Conservation (phyloP, 2,329 filamentous ascomycete species). For the Zymoseptoria brevis region DNA sequence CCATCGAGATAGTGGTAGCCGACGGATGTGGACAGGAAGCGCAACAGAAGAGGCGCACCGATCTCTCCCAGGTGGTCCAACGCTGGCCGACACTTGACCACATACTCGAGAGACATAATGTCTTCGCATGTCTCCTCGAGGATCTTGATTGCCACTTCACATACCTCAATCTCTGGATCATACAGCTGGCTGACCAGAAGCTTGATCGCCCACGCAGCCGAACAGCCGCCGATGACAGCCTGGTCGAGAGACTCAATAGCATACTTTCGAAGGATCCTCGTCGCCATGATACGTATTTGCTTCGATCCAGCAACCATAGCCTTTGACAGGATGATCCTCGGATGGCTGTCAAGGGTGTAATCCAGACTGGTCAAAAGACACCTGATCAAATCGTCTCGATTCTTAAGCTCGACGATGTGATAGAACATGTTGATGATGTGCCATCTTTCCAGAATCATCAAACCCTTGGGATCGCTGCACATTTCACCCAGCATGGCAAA, state of each 20-base stretch:
- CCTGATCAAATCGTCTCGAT: slow-evolving; percentile 85
- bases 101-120: slow-evolving; percentile 83
- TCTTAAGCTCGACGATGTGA: slow-evolving; percentile 85
- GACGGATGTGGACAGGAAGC: slow-evolving; percentile 91
- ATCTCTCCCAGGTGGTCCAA: slow-evolving; percentile 95
- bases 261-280: slow-evolving; percentile 79
- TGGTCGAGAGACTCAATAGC: slow-evolving; percentile 53
- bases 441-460: slow-evolving; percentile 90
- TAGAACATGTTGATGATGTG: slow-evolving; percentile 99
- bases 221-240: slow-evolving; percentile 42
- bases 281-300: slow-evolving; percentile 82
- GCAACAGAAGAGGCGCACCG: slow-evolving; percentile 80
- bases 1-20: slow-evolving; percentile 97
- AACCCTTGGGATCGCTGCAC: slow-evolving; percentile 71
- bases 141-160: slow-evolving; percentile 92
- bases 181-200: slow-evolving; percentile 97
- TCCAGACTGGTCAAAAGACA: slow-evolving; percentile 85
- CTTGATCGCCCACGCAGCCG: slow-evolving; percentile 93
- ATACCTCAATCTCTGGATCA: slow-evolving; percentile 93
- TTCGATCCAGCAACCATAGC: slow-evolving; percentile 87
- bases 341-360: slow-evolving; percentile 76
- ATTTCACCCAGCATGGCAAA: slow-evolving; percentile 86
- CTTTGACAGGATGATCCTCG: slow-evolving; percentile 86
- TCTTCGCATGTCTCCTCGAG: slow-evolving; percentile 95
- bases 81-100: slow-evolving; percentile 90